These are phyloP conservation scores for Tuber brumale DNA, from an alignment of 495 filamentous ascomycete genomes.

Conservation along the genomic window DNA sequence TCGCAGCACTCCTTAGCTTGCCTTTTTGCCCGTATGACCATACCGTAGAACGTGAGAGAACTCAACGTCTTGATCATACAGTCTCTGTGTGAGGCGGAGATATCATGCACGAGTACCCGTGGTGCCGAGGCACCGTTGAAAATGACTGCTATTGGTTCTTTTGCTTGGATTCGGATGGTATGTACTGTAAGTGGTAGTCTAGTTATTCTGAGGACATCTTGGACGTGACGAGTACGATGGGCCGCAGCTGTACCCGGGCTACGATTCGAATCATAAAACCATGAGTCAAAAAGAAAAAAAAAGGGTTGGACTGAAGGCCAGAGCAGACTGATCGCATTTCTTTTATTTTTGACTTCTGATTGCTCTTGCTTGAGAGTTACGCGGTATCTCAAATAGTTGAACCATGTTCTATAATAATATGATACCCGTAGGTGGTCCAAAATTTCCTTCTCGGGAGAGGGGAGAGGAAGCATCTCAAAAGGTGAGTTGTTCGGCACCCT, in stretches of 20 bases:
- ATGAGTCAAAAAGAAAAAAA: background rate
- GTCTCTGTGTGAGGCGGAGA: background rate
- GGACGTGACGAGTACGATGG: too few relatives aligned
- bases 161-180: too few relatives aligned
- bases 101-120: too few relatives aligned
- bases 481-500: background rate
- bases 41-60: background rate
- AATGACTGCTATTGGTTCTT: too few relatives aligned
- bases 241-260: background rate
- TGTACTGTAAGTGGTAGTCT: too few relatives aligned
- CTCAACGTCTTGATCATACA: background rate
- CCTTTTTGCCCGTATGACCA: background rate
- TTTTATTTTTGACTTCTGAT: too few relatives aligned
- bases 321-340: background rate
- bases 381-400: too few relatives aligned
- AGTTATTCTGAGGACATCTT: too few relatives aligned
- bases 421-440: background rate
- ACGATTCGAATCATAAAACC: background rate
- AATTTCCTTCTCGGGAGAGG: background rate
- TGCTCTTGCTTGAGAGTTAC: too few relatives aligned
- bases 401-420: fast-evolving
- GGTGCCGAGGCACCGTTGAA: too few relatives aligned
- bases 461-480: background rate
- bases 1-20: background rate
- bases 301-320: background rate